Base-by-base conservation (phyloP, 1,139 yeast genomes). In the Yamadazyma pseudoaaseri region DNA sequence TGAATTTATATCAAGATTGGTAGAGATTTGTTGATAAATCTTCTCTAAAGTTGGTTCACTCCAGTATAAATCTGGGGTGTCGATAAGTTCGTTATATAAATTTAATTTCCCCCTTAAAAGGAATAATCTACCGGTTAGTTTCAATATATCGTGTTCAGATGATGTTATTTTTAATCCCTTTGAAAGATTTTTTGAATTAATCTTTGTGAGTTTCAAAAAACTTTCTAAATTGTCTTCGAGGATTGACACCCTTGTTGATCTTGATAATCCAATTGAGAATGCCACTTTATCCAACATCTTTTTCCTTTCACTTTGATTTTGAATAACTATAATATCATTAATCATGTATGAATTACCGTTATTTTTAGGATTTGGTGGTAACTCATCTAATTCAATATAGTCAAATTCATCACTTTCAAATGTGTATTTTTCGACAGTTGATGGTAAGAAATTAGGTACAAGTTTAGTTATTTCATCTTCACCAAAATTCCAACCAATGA, bases 51-150 rank as follows among this genome's bases (percentile, higher is more conserved):
- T 77, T 1, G 96, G 95, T 49, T 87, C 96, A 34, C 87, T 77
- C 97, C 97, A 89, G 58, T 87, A 89, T 30, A 87, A 60, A 54
- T 89, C 97, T 0, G 97, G 97, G 0, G 95, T 86, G 49, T 89
- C 97, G 27, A 86, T 86, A 36, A 89, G 70, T 51, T 89, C 96
- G n/a, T 92, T 82, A 55, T 89, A 86, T 29, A 89, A 60, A 48
- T 89, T 89, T 42, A 89, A 68, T 47, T 83, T 83, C 1, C 95
- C 96, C 38, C 97, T 65, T 14, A 89, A 65, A 30, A 84, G 64
- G 38, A 89, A 75, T 20, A 89, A 64, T 37, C 80, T 68, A 0
- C 96, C 96, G 0, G 95, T 86, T 3, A 81, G 67, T 45, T 70
- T 69, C 33, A 87, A 60, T 4, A 85, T 79, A 27, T 84, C 87